Evolutionary conservation across 805 yeast genomes (phyloP).

Genomic region (Clavispora fructus): DNA sequence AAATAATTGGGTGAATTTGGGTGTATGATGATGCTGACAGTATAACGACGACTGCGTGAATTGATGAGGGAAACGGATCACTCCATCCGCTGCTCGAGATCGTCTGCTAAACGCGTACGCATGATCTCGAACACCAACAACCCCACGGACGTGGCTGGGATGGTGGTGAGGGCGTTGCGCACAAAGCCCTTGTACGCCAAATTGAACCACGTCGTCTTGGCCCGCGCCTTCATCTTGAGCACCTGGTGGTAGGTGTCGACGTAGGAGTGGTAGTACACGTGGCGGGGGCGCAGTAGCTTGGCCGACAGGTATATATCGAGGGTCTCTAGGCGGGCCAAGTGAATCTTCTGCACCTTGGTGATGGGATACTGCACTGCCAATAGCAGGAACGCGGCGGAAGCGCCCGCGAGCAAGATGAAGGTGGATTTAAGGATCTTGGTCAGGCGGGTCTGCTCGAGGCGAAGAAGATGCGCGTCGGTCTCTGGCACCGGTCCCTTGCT

Average conservation of each 20-base stretch:
- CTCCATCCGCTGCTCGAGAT: constrained; percentile 18
- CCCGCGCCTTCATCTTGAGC: constrained; percentile 46
- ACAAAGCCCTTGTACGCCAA: constrained; percentile 79
- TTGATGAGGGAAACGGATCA: neutral
- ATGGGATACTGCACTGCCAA: constrained; percentile 82
- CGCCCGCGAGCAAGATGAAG: constrained; percentile 78
- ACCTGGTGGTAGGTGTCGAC: constrained; percentile 67
- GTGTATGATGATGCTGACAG: no score
- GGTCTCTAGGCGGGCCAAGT: constrained; percentile 73
- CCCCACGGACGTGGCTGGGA: constrained; percentile 89
- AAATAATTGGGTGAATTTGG: no score
- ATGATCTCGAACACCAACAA: constrained; percentile 78
- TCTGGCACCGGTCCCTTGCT: constrained; percentile 16
- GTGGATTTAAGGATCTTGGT: constrained; percentile 55
- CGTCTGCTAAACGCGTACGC: constrained; percentile 43
- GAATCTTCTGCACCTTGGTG: constrained; percentile 71
- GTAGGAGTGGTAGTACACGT: constrained; percentile 69
- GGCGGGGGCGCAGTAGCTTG: constrained; percentile 23
- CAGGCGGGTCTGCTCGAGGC: constrained; percentile 32
- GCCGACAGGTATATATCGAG: constrained; percentile 55
- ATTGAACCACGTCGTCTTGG: constrained; percentile 51
- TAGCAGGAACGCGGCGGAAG: constrained; percentile 73
- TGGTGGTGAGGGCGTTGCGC: constrained; percentile 63
- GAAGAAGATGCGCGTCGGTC: constrained; percentile 6
- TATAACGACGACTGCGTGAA: no score